Evolutionary conservation across 208 protist genomes (phyloP).

Genomic region (Crithidia mellificae): DNA sequence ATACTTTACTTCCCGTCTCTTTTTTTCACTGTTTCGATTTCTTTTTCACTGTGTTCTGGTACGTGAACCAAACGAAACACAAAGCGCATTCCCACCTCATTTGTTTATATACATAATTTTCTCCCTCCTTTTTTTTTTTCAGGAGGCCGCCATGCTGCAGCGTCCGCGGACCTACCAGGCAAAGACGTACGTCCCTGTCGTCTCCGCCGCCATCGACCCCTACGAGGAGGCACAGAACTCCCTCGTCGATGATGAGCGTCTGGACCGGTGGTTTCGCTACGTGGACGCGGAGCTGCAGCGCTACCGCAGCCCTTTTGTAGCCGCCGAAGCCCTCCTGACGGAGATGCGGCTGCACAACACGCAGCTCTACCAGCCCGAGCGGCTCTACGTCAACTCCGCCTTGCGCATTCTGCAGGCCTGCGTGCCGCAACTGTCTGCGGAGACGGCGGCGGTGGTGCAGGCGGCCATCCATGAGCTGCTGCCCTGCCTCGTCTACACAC

Average conservation of each 20-base stretch:
- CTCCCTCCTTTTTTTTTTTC: background rate
- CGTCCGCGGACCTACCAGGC: conserved; percentile 23
- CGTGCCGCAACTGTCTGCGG: conserved; percentile 40
- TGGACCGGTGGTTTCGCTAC: conserved; percentile 61
- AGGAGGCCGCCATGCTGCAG: conserved; percentile 12
- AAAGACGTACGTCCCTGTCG: conserved; percentile 32
- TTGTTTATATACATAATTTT: too few species aligned
- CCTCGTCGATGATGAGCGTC: conserved; percentile 44
- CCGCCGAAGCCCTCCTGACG: conserved; percentile 73
- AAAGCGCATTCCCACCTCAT: too few species aligned
- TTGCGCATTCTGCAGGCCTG: conserved; percentile 75
- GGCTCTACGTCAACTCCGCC: conserved; percentile 71
- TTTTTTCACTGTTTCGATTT: conserved; percentile 8
- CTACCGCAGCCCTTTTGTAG: conserved; percentile 82
- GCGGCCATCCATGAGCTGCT: conserved; percentile 78
- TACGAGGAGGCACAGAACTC: conserved; percentile 43
- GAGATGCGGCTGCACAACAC: conserved; percentile 56
- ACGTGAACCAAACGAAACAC: background rate
- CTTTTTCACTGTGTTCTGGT: background rate
- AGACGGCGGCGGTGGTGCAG: conserved; percentile 52
- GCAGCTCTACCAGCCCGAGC: conserved; percentile 40
- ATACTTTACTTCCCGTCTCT: background rate
- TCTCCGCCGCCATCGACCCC: conserved; percentile 73
- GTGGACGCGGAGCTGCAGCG: conserved; percentile 60
- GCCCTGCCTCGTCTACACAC: conserved; percentile 77